Percentiles rank a stretch among this genome's conserved stretches.
These are phyloP conservation scores for Lactifluus volemus DNA, from an alignment of 768 basidiomycete genomes.

Conservation along the genomic window DNA sequence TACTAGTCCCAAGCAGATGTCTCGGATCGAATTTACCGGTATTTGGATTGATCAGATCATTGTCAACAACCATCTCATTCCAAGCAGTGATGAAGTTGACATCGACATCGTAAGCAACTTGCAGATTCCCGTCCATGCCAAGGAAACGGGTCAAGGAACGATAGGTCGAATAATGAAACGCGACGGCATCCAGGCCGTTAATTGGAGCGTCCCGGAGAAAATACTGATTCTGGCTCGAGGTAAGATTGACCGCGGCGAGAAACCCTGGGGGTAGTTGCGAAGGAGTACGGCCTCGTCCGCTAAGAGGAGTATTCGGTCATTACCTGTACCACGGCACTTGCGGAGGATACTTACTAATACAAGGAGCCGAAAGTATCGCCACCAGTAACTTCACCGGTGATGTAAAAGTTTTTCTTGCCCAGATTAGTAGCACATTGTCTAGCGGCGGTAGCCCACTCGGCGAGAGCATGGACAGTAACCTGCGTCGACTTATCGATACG, in stretches of 20 bases:
- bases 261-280: conserved; percentile 61
- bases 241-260: conserved; percentile 58
- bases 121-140: conserved; percentile 93
- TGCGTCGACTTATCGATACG: conserved; percentile 95
- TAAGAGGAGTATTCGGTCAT: conserved; percentile 24
- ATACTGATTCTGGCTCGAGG: conserved; percentile 52
- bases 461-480: conserved; percentile 73
- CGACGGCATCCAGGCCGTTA: conserved; percentile 65
- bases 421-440: conserved; percentile 62
- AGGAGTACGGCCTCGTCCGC: conserved; percentile 84
- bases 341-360: conserved; percentile 52
- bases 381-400: conserved; percentile 91
- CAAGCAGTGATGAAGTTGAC: conserved; percentile 82
- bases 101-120: conserved; percentile 80
- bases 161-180: conserved; percentile 94
- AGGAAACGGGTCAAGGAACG: conserved; percentile 80
- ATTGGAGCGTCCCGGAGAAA: conserved; percentile 63
- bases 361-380: conserved; percentile 84
- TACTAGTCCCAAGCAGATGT: conserved; percentile 89
- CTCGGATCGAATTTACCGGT: conserved; percentile 64
- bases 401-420: conserved; percentile 83
- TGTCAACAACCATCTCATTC: conserved; percentile 85
- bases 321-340: neutral
- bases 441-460: conserved; percentile 66
- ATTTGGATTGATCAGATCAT: conserved; percentile 75